A percentile compares a stretch with the other conserved stretches of the same genome.
Conservation (phyloP, 2,329 filamentous ascomycete species). For the Curvularia sp. region DNA sequence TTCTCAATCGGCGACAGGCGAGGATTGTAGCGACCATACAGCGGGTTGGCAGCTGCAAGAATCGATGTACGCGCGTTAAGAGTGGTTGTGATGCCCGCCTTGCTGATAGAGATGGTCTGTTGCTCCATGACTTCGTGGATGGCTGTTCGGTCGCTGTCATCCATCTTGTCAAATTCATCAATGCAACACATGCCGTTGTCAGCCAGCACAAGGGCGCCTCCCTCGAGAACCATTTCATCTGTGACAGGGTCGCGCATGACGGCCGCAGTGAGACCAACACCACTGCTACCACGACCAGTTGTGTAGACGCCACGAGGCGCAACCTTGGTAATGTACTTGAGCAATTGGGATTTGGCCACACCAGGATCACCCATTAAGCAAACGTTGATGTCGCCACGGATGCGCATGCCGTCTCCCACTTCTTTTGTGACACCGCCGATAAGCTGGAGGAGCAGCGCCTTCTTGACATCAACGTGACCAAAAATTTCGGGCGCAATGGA, state of each 20-base stretch:
- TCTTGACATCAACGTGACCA: slow-evolving; percentile 96
- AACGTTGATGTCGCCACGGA: slow-evolving; percentile 98
- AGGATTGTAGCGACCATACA: slow-evolving; percentile 98
- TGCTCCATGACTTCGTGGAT: slow-evolving; percentile 92
- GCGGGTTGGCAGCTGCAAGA: slow-evolving; percentile 92
- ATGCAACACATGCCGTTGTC: slow-evolving; percentile 88
- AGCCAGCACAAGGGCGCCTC: slow-evolving; percentile 78
- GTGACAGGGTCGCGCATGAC: slow-evolving; percentile 86
- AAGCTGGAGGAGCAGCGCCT: slow-evolving; percentile 90
- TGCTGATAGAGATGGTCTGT: slow-evolving; percentile 85
- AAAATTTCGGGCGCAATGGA: slow-evolving; percentile 98
- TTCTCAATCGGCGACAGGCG: slow-evolving; percentile 97
- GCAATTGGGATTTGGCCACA: slow-evolving; percentile 97
- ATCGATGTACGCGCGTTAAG: slow-evolving; percentile 96
- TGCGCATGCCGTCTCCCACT: slow-evolving; percentile 98
- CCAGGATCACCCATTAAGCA: slow-evolving; percentile 99
- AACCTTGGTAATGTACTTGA: slow-evolving; percentile 99
- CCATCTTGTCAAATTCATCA: slow-evolving; percentile 90
- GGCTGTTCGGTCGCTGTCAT: slow-evolving; percentile 80
- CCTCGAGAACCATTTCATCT: slow-evolving; percentile 84
- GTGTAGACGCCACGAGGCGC: slow-evolving; percentile 91
- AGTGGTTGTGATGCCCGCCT: slow-evolving; percentile 94
- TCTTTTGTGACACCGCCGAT: slow-evolving; percentile 97
- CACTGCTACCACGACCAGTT: slow-evolving; percentile 79
- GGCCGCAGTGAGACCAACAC: slow-evolving; percentile 81